Percentiles rank a stretch among this genome's conserved stretches.
phyloP scores from a whole-genome alignment of 108 stramenopile genomes.

The Chaetoceros tenuissimus region DNA sequence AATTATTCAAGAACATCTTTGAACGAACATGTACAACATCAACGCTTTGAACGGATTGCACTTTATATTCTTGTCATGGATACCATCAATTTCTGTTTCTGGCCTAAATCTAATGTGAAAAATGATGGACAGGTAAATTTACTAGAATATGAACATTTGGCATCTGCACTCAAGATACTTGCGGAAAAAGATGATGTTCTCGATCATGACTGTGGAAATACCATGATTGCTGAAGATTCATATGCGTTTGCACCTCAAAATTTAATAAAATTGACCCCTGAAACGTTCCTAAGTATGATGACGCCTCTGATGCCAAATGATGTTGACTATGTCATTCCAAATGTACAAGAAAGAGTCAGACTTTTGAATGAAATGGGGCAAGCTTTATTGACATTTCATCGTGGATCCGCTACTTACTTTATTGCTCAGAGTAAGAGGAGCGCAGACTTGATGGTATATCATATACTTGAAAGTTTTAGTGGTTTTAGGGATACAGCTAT shows the following conservation, averaged over 20 bases:
- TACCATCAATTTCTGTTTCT: constrained; percentile 94
- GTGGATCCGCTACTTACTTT: constrained; percentile 51
- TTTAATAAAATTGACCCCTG: constrained; percentile 39
- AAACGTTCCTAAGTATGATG: constrained; percentile 19
- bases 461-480: constrained; percentile 53
- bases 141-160: constrained; percentile 84
- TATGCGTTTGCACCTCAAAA: constrained; percentile 53
- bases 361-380: constrained; percentile 71
- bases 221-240: constrained; percentile 12
- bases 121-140: constrained; percentile 9
- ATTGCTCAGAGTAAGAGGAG: constrained; percentile 40
- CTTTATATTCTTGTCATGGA: constrained; percentile 83
- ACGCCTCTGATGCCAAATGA: constrained; percentile 26
- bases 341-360: constrained; percentile 42
- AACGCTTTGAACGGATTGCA: constrained; percentile 58
- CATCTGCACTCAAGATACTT: constrained; percentile 60
- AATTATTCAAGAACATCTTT: constrained; percentile 8
- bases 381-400: constrained; percentile 33
- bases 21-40: constrained; percentile 2
- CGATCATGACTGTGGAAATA: background rate
- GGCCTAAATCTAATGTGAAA: constrained; percentile 40
- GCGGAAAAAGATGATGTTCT: constrained; percentile 55
- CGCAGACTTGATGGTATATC: constrained; percentile 48
- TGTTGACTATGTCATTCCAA: constrained; percentile 31
- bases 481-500: constrained; percentile 76